These are phyloP conservation scores for Kluyveromyces nonfermentans DNA, from an alignment of 805 yeast genomes.

Conservation along the genomic window DNA sequence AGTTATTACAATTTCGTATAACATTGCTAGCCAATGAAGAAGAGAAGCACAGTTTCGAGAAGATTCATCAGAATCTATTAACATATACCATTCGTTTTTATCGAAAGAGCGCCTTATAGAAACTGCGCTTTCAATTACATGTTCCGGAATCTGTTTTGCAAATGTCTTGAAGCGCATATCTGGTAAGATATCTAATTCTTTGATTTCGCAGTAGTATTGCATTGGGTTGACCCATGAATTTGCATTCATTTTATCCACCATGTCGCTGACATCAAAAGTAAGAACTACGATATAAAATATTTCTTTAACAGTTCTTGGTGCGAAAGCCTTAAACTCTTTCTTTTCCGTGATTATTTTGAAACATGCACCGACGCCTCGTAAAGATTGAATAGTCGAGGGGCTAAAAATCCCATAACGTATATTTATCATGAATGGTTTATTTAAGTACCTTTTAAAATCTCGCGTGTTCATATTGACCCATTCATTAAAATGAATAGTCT, in stretches of 20 bases:
- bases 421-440: slow-evolving; percentile 21
- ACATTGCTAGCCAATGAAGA: not conserved
- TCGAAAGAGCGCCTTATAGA: not conserved
- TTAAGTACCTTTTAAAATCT: slow-evolving; percentile 2
- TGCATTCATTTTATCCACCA: slow-evolving; percentile 13
- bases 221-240: slow-evolving; percentile 7
- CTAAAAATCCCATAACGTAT: slow-evolving; percentile 25
- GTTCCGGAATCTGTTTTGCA: not conserved
- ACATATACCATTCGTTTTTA: not conserved
- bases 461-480: slow-evolving; percentile 10
- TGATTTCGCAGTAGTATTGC: slow-evolving; percentile 1
- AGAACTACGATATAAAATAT: slow-evolving; percentile 22
- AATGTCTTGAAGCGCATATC: not conserved
- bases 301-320: slow-evolving; percentile 11
- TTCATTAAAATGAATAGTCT: slow-evolving; percentile 16
- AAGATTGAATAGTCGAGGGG: slow-evolving; percentile 21
- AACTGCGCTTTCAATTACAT: not conserved
- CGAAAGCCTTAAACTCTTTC: slow-evolving; percentile 8
- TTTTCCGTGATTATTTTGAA: slow-evolving; percentile 11
- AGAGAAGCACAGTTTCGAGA: not conserved
- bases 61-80: not conserved
- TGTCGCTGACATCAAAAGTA: slow-evolving; percentile 23
- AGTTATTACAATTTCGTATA: not conserved
- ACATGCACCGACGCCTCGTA: slow-evolving; percentile 23
- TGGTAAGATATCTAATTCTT: not conserved